Percentiles rank a stretch among this genome's conserved stretches.
phyloP scores from a whole-genome alignment of 148 eudicot species.

The Diospyros lotus region DNA sequence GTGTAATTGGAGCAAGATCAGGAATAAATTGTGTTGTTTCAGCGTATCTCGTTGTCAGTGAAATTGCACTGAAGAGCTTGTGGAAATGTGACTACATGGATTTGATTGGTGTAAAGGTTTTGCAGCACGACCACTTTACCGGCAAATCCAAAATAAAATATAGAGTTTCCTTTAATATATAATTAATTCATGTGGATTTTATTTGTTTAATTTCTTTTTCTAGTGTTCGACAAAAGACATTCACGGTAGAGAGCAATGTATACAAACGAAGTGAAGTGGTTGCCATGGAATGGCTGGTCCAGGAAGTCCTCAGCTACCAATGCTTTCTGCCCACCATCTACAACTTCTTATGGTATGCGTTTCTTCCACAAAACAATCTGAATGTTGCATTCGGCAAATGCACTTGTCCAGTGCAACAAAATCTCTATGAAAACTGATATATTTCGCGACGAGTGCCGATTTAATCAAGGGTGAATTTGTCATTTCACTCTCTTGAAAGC shows the following conservation, averaged over 20 bases:
- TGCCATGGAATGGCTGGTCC: conserved; percentile 99
- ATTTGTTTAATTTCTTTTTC: conserved; percentile 22
- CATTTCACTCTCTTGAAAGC: no score
- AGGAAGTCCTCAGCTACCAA: conserved; percentile 77
- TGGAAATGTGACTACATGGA: no score
- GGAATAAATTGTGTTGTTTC: no score
- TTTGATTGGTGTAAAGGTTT: no score
- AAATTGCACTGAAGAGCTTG: no score
- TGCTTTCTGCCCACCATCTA: conserved; percentile 76
- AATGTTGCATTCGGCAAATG: not conserved
- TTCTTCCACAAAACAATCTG: not conserved
- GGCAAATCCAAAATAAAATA: no score
- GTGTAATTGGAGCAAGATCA: no score
- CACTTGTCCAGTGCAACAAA: not conserved
- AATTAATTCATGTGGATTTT: not conserved
- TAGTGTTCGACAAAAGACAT: conserved; percentile 57
- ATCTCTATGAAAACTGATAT: not conserved
- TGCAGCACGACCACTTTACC: no score
- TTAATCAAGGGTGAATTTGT: no score
- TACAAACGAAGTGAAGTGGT: conserved; percentile 82
- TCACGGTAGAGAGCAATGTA: conserved; percentile 44
- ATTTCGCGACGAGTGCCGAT: no score
- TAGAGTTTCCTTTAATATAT: no score
- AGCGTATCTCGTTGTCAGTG: no score
- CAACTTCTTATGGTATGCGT: conserved; percentile 77